Evolutionary conservation across 306 rosid species (phyloP).

Genomic region (Glycine soja): DNA sequence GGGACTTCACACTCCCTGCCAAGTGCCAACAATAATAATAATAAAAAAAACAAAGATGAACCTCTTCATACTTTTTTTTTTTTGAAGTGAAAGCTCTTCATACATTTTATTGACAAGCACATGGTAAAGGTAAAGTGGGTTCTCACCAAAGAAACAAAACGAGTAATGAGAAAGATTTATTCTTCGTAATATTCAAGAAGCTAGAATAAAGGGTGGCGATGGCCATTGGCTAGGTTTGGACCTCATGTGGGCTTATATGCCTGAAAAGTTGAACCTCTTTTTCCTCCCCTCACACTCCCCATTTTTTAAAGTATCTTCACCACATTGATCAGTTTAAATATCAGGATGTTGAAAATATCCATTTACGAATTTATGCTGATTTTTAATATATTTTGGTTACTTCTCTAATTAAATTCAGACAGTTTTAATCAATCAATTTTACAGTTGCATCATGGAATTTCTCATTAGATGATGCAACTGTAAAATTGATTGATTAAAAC

Average conservation of each 20-base stretch:
- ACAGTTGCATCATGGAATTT: too few relatives aligned
- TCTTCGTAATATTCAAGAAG: not conserved
- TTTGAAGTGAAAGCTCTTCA: not conserved
- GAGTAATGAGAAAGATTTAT: not conserved
- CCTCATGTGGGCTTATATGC: not conserved
- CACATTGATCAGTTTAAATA: constrained; percentile 2
- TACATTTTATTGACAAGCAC: not conserved
- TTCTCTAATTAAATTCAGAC: too few relatives aligned
- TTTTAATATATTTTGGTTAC: too few relatives aligned
- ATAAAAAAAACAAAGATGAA: not conserved
- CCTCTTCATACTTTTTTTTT: not conserved
- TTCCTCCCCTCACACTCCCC: not conserved
- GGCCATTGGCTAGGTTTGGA: not conserved
- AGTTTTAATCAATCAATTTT: too few relatives aligned
- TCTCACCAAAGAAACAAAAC: not conserved
- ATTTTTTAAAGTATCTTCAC: not conserved
- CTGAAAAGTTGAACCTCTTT: not conserved
- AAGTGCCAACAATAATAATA: too few relatives aligned
- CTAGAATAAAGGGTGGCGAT: not conserved
- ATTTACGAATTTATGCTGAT: too few relatives aligned
- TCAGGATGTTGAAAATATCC: not conserved
- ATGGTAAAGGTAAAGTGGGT: not conserved
- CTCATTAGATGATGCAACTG: too few relatives aligned
- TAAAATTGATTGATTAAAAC: too few relatives aligned
- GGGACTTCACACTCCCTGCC: too few relatives aligned